Evolutionary conservation across 345 rosid genomes (phyloP).

Genomic region (Linum tenue): DNA sequence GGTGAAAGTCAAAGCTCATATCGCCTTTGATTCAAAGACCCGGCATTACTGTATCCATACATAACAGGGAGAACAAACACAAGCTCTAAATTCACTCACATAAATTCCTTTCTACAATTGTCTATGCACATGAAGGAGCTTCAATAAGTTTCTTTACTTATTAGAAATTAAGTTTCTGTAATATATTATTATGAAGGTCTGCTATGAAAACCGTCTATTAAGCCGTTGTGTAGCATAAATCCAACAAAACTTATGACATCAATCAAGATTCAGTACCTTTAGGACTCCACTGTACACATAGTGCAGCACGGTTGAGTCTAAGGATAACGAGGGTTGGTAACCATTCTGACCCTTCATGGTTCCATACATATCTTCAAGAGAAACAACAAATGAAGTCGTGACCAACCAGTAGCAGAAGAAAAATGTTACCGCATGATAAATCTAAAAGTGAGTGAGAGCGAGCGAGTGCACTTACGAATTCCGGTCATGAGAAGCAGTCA

Average conservation of each 20-base stretch:
- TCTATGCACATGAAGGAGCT: too few species aligned
- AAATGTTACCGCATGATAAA: not conserved
- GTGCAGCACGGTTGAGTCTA: slow-evolving; percentile 94
- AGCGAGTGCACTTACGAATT: slow-evolving; percentile 64
- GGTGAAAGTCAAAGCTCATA: too few species aligned
- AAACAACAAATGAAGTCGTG: slow-evolving; percentile 14
- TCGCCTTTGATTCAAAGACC: too few species aligned
- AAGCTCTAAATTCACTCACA: too few species aligned
- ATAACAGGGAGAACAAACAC: too few species aligned
- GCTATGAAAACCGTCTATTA: too few species aligned
- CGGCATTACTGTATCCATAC: too few species aligned
- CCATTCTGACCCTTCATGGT: slow-evolving; percentile 81
- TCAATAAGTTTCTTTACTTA: too few species aligned
- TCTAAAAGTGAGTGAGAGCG: not conserved
- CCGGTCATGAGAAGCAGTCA: slow-evolving; percentile 88
- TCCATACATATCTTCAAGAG: slow-evolving; percentile 77
- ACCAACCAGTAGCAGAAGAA: slow-evolving; percentile 5
- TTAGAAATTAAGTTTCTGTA: too few species aligned
- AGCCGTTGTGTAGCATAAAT: not conserved
- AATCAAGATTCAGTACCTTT: slow-evolving; percentile 41
- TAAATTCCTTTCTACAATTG: too few species aligned
- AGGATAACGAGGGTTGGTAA: slow-evolving; percentile 94
- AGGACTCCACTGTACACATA: slow-evolving; percentile 96
- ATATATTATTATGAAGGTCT: too few species aligned
- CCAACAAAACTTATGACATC: not conserved